Conservation (phyloP, 306 rosid genomes). For the Fragaria ananassa region DNA sequence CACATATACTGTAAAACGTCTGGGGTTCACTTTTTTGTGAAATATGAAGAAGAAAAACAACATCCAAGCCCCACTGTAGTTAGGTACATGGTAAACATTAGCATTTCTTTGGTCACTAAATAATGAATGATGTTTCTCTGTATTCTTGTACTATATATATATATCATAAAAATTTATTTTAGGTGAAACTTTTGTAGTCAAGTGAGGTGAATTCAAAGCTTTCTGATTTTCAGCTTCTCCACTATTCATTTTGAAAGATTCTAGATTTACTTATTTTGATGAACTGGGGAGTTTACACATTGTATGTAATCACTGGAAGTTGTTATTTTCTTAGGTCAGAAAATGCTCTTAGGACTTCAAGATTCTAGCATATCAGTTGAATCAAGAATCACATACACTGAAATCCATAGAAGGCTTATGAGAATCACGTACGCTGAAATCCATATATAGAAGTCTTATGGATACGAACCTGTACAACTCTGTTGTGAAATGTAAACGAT, state of each 20-base stretch:
- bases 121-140: constrained; percentile 3
- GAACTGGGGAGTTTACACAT: neutral
- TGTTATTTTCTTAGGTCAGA: neutral
- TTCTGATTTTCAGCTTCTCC: neutral
- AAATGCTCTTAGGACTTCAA: neutral
- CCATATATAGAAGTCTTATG: neutral
- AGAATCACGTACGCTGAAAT: neutral
- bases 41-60: neutral
- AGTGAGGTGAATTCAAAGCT: neutral
- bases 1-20: neutral
- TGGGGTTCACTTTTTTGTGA: neutral
- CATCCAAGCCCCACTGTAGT: neutral
- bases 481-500: neutral
- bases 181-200: neutral
- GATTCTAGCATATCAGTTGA: neutral
- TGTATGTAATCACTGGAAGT: neutral
- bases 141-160: neutral
- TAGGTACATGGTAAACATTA: neutral
- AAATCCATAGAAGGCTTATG: neutral
- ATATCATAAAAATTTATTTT: neutral
- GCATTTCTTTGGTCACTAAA: neutral
- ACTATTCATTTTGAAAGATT: neutral
- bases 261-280: neutral
- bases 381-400: neutral
- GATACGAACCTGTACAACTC: neutral